Conservation (phyloP, 2,329 filamentous ascomycete species). For the Macrophomina pseudophaseolina region DNA sequence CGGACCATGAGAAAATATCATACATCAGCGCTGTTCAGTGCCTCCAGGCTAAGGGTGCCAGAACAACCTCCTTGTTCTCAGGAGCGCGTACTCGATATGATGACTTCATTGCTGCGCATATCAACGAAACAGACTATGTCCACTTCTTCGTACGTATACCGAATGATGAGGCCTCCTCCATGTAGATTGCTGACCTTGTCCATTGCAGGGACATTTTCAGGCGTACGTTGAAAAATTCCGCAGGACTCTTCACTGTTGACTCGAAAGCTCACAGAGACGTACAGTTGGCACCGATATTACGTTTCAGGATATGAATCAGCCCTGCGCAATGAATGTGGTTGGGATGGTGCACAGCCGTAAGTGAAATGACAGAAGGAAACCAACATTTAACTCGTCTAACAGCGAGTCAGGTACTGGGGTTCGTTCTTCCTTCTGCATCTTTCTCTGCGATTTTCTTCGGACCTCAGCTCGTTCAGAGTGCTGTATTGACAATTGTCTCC, state of each 20-base stretch:
- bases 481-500: neutral
- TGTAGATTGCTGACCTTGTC: neutral
- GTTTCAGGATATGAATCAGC: constrained; percentile 13
- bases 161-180: neutral
- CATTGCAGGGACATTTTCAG: constrained; percentile 19
- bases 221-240: neutral
- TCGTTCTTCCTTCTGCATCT: neutral
- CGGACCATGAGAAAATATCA: constrained; percentile 35
- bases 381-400: neutral
- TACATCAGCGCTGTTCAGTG: constrained; percentile 45
- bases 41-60: constrained; percentile 37
- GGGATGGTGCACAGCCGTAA: constrained; percentile 18
- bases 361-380: neutral
- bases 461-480: neutral
- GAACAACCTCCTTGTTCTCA: constrained; percentile 35
- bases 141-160: constrained; percentile 18
- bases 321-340: constrained; percentile 19
- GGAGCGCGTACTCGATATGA: constrained; percentile 44
- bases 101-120: constrained; percentile 44
- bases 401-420: constrained; percentile 17
- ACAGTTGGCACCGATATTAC: constrained; percentile 19
- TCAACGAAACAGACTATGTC: constrained; percentile 34
- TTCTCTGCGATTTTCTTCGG: neutral
- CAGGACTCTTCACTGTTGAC: neutral
- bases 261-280: neutral